Base-by-base conservation (phyloP, 371 early-diverging fungal genomes). In the Apophysomyces variabilis region DNA sequence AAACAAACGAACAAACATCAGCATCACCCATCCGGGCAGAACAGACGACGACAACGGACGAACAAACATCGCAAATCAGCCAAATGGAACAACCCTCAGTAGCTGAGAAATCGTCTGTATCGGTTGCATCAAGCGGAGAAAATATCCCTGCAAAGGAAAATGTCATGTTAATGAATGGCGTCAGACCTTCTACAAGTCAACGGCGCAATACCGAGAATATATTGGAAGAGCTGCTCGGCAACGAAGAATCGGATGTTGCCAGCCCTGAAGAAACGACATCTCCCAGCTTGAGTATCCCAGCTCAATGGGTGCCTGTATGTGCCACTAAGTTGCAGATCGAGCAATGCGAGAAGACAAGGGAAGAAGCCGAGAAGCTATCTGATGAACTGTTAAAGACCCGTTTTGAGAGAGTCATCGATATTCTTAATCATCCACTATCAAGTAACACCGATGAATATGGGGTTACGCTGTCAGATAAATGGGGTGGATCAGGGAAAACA, bases 401-500 rank as follows among this genome's bases (percentile, higher is more conserved):
- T 32, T 50, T 50, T 50, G 54, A 50, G 21, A 50, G 21, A 50
- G 21, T 21, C 8, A 9, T 50, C 9, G 54, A 50, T 4, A 58
- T 58, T 36, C 14, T 18, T 12, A 36, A 58, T 44, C 45, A 65
- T 41, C 66, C 66, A 41, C 39, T 65, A 39, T 46, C 47, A 1
- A 60, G 38, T 7, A 65, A 46, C 38, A 36, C 50, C 6, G 66
- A 65, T 50, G 66, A 47, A 4, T 65, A 65, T 32, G 60, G 41
- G 18, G 50, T 58, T 21, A 54, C 44, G 21, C 39, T 32, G 7
- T 37, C 9, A 39, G 59, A 65, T 59, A 60, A 58, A 32, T 65
- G 66, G 66, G 36, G 13, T 18, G 66, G 66, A 5, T 65, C 66
- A n/a, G 66, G 66, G 35, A 65, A 65, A 32, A 65, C 66, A 11